Base-by-base conservation (phyloP, 768 basidiomycete genomes). In the Hygrocybe punicea region DNA sequence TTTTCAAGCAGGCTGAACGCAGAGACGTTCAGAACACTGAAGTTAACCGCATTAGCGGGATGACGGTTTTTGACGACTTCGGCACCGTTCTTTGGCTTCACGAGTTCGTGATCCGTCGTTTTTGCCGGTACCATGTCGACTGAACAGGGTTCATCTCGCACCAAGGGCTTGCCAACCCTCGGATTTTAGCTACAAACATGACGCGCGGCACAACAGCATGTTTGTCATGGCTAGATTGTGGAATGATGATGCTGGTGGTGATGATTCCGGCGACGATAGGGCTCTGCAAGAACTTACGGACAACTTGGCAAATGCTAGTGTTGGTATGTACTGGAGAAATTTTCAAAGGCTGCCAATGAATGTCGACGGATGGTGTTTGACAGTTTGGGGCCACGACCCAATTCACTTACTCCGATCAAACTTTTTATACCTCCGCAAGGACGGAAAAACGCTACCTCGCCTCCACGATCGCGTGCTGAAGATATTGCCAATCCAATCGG, bases 111-210 rank as follows among this genome's bases (percentile, higher is more conserved):
- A 6, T 51, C 40, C 45, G 37, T 14, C 46, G 14, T 9, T 58
- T 57, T 55, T 11, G 34, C 36, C 60, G 46, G 40, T 2, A 39
- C 25, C 36, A 9, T 21, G 3, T 39, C 6, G n/a, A 55, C 21
- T 21, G 58, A 14, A 58, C 47, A 17, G 37, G 37, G 29, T 34
- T 56, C 56, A 13, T 58, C 55, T 42, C 23, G 45, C 42, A 33
- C 9, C 14, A 67, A 89, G 89, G 66, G 76, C 78, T 13, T 71
- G 76, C 37, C 78, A 81, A 46, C 87, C 87, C 0, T 79, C 81
- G 0, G 89, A 91, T 69, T 89, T 91, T 65, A 89, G 85, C 69
- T 91, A 91, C 74, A 89, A 87, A 59, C 84, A 88, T 62, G 87
- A 91, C 65, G 85, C 89, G 5, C 81, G 82, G 65, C 83, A 83